A percentile compares a stretch with the other conserved stretches of the same genome.
Conservation (phyloP, 148 eudicot genomes). For the Rhododendron henanense region DNA sequence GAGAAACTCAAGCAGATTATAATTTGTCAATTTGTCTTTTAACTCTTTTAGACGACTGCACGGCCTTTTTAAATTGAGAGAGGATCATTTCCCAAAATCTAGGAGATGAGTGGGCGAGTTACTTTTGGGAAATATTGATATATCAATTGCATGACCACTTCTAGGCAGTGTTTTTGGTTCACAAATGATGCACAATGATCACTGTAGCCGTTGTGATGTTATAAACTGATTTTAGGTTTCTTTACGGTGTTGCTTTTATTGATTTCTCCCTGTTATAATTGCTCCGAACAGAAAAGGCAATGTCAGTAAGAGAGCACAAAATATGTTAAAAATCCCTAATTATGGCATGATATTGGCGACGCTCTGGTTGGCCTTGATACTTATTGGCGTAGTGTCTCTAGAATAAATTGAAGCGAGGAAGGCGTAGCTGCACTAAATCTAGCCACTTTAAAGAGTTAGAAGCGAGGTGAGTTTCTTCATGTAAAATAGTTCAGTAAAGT, state of each 20-base stretch:
- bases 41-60: not conserved
- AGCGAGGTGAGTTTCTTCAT: too few species aligned
- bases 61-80: not conserved
- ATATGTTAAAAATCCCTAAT: not conserved
- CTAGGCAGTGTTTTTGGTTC: too few species aligned
- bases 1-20: too few species aligned
- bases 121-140: too few species aligned
- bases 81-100: not conserved
- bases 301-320: not conserved
- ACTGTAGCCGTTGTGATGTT: not conserved
- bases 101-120: not conserved
- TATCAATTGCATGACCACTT: too few species aligned
- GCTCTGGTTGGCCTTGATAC: not conserved
- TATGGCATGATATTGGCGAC: not conserved
- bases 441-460: too few species aligned
- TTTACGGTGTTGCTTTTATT: not conserved
- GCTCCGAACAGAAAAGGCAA: not conserved
- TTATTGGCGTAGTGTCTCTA: too few species aligned
- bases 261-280: not conserved
- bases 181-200: not conserved
- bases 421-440: conserved; percentile 33
- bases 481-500: too few species aligned
- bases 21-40: not conserved
- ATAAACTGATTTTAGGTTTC: not conserved
- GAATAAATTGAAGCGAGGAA: too few species aligned